These are phyloP conservation scores for Skeletonema menzelii DNA, from an alignment of 108 stramenopile genomes.

Conservation along the genomic window DNA sequence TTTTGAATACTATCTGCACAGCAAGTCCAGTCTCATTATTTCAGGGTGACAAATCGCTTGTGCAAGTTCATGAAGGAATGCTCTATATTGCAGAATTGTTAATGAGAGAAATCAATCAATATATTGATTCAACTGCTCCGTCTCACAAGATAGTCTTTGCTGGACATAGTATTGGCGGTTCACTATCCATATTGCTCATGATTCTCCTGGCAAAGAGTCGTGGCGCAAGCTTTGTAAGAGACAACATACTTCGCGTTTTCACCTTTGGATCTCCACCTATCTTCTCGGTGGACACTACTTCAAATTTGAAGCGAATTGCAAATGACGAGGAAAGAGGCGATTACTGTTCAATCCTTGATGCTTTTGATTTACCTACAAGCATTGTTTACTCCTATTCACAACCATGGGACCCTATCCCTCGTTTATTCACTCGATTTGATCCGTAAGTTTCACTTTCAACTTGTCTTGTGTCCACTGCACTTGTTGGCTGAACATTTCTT, in stretches of 20 bases:
- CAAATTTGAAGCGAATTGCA: slow-evolving; percentile 17
- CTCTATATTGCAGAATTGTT: slow-evolving; percentile 61
- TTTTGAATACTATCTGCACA: slow-evolving; percentile 65
- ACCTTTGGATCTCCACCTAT: slow-evolving; percentile 78
- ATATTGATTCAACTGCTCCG: slow-evolving; percentile 66
- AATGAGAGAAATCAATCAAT: slow-evolving; percentile 57
- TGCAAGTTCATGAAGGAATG: slow-evolving; percentile 74
- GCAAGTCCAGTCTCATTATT: slow-evolving; percentile 51
- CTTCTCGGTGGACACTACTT: slow-evolving; percentile 22
- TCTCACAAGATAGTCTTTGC: slow-evolving; percentile 69
- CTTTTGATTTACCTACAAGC: slow-evolving; percentile 57
- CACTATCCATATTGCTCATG: slow-evolving; percentile 63
- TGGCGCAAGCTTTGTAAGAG: slow-evolving; percentile 40
- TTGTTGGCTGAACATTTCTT: no score
- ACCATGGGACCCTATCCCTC: slow-evolving; percentile 86
- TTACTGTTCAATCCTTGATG: slow-evolving; percentile 54
- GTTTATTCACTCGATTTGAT: slow-evolving; percentile 67
- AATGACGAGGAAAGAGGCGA: slow-evolving; percentile 1
- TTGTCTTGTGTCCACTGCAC: no score
- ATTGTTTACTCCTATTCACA: slow-evolving; percentile 75
- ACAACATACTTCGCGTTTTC: slow-evolving; percentile 63
- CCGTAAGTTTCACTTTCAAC: slow-evolving; percentile 12
- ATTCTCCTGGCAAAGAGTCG: slow-evolving; percentile 51
- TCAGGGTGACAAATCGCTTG: slow-evolving; percentile 16
- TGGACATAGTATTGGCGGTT: slow-evolving; percentile 88